These are phyloP conservation scores for Neurospora tetraspora DNA, from an alignment of 495 filamentous ascomycete species.

Conservation along the genomic window DNA sequence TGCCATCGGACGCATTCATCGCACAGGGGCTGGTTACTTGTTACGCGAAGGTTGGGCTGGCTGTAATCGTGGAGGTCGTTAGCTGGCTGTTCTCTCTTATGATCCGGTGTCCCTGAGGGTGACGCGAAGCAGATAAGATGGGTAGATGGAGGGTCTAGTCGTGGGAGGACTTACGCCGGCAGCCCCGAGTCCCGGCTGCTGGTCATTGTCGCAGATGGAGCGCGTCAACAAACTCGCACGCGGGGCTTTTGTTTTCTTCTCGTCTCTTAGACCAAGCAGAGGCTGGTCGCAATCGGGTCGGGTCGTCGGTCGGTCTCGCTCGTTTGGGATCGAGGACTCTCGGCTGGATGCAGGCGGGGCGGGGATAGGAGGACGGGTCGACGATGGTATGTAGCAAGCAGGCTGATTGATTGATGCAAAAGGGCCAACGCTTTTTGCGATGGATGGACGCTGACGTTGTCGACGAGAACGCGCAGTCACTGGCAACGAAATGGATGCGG, in stretches of 20 bases:
- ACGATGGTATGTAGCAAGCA: not conserved
- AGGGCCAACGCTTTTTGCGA: not conserved
- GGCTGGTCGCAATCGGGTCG: not conserved
- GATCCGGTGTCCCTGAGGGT: not conserved
- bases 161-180: slow-evolving; percentile 17
- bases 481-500: slow-evolving; percentile 1
- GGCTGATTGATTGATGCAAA: not conserved
- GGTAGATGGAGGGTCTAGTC: not conserved
- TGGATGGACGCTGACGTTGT: slow-evolving; percentile 1
- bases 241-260: slow-evolving; percentile 6
- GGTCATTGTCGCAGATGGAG: slow-evolving; percentile 19
- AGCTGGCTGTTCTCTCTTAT: slow-evolving; percentile 8
- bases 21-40: slow-evolving; percentile 39
- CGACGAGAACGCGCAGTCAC: slow-evolving; percentile 4
- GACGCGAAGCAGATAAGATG: not conserved
- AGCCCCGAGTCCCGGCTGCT: slow-evolving; percentile 21
- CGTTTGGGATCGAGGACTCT: slow-evolving; percentile 2
- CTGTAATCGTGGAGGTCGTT: slow-evolving; percentile 17
- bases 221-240: slow-evolving; percentile 5
- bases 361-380: not conserved
- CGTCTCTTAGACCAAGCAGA: slow-evolving; percentile 2
- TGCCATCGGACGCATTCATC: not conserved
- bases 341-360: not conserved
- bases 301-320: not conserved
- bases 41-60: slow-evolving; percentile 55